Evolutionary conservation across 257 asterid species (phyloP).

Genomic region (Solanum piurae): DNA sequence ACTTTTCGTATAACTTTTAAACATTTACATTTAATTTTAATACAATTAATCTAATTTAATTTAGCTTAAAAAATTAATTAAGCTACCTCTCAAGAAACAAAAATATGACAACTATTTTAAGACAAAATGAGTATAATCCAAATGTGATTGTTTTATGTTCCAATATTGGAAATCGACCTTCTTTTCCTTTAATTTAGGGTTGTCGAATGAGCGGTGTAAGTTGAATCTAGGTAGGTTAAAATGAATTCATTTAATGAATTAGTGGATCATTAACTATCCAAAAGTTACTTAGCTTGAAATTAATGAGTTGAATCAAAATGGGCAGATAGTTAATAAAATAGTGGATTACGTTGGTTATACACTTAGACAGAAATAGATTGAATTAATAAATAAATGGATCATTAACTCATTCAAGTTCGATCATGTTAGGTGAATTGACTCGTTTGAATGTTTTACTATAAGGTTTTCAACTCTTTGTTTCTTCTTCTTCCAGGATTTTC

Average conservation of each 20-base stretch:
- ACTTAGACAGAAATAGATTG: fast-evolving
- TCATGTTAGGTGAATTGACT: neutral
- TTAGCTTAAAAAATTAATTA: neutral
- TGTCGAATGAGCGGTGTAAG: neutral
- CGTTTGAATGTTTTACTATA: neutral
- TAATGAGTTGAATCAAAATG: neutral
- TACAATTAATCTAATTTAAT: neutral
- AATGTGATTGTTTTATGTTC: neutral
- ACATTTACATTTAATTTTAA: neutral
- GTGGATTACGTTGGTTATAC: neutral
- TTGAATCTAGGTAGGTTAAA: neutral
- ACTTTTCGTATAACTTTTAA: neutral
- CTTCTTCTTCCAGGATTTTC: neutral
- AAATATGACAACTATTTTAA: neutral
- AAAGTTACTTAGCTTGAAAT: neutral
- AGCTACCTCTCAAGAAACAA: neutral
- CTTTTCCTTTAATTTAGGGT: neutral
- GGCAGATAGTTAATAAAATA: neutral
- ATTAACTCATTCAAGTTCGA: neutral
- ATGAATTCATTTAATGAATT: neutral
- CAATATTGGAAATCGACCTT: neutral
- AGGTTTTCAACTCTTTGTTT: neutral
- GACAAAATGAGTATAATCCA: neutral
- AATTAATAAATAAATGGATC: neutral
- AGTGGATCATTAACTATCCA: neutral